Percentiles rank a stretch among this genome's conserved stretches.
These are phyloP conservation scores for Choanephora cucurbitarum DNA, from an alignment of 371 early-diverging fungal genomes.

Conservation along the genomic window DNA sequence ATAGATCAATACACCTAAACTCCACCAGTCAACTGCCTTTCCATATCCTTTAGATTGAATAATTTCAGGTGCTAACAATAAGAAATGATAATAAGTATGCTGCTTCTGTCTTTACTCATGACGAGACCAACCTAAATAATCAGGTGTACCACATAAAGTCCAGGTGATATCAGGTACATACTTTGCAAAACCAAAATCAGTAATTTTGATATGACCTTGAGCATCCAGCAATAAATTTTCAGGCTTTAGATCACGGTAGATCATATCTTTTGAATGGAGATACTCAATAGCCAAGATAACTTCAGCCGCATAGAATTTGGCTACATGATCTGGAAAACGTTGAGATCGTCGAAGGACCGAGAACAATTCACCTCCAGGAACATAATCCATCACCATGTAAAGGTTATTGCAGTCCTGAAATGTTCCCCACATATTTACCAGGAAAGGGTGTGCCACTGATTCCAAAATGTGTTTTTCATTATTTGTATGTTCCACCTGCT, in stretches of 20 bases:
- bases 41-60: conserved; percentile 97
- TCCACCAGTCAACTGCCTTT: conserved; percentile 98
- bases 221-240: conserved; percentile 84
- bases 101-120: no score
- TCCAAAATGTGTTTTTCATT: conserved; percentile 94
- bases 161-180: conserved; percentile 62
- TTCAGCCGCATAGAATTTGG: conserved; percentile 71
- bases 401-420: conserved; percentile 84
- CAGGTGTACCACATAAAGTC: conserved; percentile 98
- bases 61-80: conserved; percentile 87
- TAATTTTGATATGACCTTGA: conserved; percentile 90
- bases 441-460: conserved; percentile 88
- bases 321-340: conserved; percentile 84
- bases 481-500: conserved; percentile 96
- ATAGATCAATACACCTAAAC: conserved; percentile 95
- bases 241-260: conserved; percentile 89
- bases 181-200: conserved; percentile 97
- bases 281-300: conserved; percentile 76
- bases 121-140: conserved; percentile 79
- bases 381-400: conserved; percentile 92
- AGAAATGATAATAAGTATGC: no score
- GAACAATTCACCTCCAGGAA: conserved; percentile 90
- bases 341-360: conserved; percentile 72
- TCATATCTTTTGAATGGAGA: conserved; percentile 79
- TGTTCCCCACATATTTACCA: conserved; percentile 87